Evolutionary conservation across 306 rosid species (phyloP), one percentile per base, ranked within the genome.

Genomic region (Lathyrus oleraceus): DNA sequence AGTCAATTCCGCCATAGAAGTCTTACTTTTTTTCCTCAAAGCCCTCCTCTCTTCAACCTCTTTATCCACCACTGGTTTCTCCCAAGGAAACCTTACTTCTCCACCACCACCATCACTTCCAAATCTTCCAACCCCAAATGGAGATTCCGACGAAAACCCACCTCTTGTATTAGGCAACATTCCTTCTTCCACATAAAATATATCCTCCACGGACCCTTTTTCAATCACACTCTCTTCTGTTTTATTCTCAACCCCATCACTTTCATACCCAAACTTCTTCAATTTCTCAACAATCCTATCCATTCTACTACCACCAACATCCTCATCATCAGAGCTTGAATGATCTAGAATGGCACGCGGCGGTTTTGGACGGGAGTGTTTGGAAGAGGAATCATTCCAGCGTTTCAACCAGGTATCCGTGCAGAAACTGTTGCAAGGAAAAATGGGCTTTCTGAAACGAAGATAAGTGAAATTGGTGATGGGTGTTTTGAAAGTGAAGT

Each of bases 181-280:
- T 45, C 97, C 97, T 79, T 90, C 99, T 74, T 94, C 96, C 66
- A 87, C 86, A 67, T 83, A 74, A 61, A 94, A 91, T 52, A 88
- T 88, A 73, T 88, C 97, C 81, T 90, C 97, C 70, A 94, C 96
- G 2, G 97, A 94, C 73, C 99, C 99, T 73, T 86, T 94, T 68
- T 90, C 95, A 19, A 91, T 82, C 52, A 75, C 93, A 16, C 75
- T 77, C 71, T 83, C 85, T 14, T 19, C 19, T 21, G 11, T 45
- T 21, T 60, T 73, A 17, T 70, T 45, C 61, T 78, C 84, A 67
- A 69, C 30, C 16, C 71, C 80, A 62, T 77, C 86, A 8, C 80
- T 86, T 23, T 87, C 81, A 65, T 90, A 89, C 59, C 96, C 99
- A 48, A 87, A 88, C 77, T 85, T 84, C 91, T 88, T 94, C 77